Percentiles rank a stretch among this genome's conserved stretches.
These are phyloP conservation scores for Diaporthe vexans DNA, from an alignment of 2,329 filamentous ascomycete species.

Conservation along the genomic window DNA sequence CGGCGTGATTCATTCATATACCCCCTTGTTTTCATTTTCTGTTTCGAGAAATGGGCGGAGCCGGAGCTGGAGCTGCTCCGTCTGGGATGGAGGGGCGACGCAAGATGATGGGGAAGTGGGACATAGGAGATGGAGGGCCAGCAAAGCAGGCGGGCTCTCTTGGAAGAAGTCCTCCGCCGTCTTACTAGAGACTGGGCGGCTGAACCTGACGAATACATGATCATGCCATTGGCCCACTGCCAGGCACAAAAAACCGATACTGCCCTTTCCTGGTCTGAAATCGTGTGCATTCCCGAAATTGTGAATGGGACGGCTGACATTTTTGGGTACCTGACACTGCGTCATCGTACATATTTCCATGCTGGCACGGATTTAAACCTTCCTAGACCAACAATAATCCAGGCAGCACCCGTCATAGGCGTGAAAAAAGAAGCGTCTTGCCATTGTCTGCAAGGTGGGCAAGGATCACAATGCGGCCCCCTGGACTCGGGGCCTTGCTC, in stretches of 20 bases:
- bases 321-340: background rate
- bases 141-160: slow-evolving; percentile 21
- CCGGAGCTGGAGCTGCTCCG: background rate
- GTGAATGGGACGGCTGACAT: slow-evolving; percentile 2
- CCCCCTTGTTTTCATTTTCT: slow-evolving; percentile 32
- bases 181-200: slow-evolving; percentile 6
- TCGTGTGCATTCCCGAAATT: background rate
- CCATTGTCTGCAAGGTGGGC: slow-evolving; percentile 18
- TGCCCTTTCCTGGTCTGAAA: background rate
- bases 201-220: slow-evolving; percentile 32
- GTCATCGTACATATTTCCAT: slow-evolving; percentile 26
- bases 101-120: slow-evolving; percentile 30
- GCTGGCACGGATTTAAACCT: background rate
- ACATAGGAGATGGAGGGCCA: background rate
- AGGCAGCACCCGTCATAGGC: slow-evolving; percentile 12
- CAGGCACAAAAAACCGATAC: background rate
- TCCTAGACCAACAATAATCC: background rate
- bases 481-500: background rate
- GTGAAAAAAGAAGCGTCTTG: background rate
- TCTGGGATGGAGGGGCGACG: slow-evolving; percentile 8
- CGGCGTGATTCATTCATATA: slow-evolving; percentile 33
- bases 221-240: background rate
- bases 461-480: slow-evolving; percentile 15
- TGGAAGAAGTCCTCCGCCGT: background rate
- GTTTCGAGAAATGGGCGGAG: slow-evolving; percentile 18